Evolutionary conservation across 257 asterid genomes (phyloP).

Genomic region (Petunia axillaris): DNA sequence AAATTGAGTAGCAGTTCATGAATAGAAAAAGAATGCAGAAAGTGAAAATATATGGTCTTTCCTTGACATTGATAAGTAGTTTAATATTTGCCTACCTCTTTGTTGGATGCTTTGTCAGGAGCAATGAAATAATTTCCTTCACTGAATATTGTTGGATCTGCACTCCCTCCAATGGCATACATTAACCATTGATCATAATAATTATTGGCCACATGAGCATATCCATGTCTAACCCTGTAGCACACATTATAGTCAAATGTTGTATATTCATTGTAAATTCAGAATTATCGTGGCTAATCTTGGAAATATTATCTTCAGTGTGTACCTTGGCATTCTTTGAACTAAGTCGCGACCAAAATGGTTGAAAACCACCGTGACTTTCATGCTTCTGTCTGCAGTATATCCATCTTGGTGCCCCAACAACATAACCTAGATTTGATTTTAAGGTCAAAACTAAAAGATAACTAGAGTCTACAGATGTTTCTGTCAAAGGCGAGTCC

Average conservation of each 20-base stretch:
- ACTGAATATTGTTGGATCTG: constrained; percentile 28
- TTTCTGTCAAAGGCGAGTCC: neutral
- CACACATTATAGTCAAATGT: neutral
- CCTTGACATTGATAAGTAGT: neutral
- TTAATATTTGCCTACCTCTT: constrained; percentile 7
- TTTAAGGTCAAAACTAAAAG: neutral
- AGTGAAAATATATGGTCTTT: neutral
- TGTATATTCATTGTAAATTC: neutral
- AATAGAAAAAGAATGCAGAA: neutral
- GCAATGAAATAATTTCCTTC: constrained; percentile 29
- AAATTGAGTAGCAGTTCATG: neutral
- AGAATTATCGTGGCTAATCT: neutral
- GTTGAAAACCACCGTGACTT: constrained; percentile 69
- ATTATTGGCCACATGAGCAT: constrained; percentile 49
- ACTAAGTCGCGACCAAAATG: constrained; percentile 73
- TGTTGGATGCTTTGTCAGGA: constrained; percentile 9
- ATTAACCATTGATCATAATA: constrained; percentile 29
- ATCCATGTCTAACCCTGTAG: constrained; percentile 67
- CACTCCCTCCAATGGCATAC: constrained; percentile 36
- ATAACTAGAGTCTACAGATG: neutral
- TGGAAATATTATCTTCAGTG: neutral
- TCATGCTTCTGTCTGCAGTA: constrained; percentile 57
- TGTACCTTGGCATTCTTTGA: constrained; percentile 78
- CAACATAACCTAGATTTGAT: constrained; percentile 59
- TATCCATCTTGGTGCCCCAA: constrained; percentile 65